Evolutionary conservation across 257 asterid species (phyloP), one percentile per base, ranked within the genome.

Genomic region (Ligustrum vulgare): DNA sequence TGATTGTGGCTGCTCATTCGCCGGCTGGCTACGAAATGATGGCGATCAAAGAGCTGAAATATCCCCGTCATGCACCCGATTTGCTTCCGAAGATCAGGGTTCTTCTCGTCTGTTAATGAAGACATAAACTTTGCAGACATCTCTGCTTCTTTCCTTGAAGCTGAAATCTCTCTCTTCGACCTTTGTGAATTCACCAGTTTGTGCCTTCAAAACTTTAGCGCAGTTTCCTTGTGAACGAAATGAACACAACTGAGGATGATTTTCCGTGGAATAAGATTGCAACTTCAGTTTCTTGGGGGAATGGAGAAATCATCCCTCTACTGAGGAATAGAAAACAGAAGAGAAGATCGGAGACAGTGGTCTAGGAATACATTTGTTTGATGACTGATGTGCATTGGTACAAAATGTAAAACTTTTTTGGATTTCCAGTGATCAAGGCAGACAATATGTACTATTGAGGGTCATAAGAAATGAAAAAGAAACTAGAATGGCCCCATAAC

Each of bases 41-140:
- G 94, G 41, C 93, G 90, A 80, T 91, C 97, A 36, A 93, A 90
- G 75, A 91, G 80, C 82, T 90, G 96, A 76, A 94, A 94, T 77
- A 94, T 81, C 63, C 96, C 97, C 64, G 88, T 91, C 99, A 94
- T 94, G 90, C 99, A 94, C 39, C 98, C 99, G 74, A 89, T 81
- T 84, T 94, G 92, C 89, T 92, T 94, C 72, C 83, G 82, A 77
- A 91, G 82, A 81, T 91, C 92, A 45, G 79, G 68, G 51, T 78
- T 83, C 58, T 90, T 83, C 63, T 90, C 96, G 8, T 91, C 88
- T 63, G 78, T 74, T 43, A 83, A 39, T 56, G 91, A 81, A 58
- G 91, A 69, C 72, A 82, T 69, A 60, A 79, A 84, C 78, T 84
- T 89, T 34, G 88, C 87, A 70, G 97, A 85, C 96, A 84, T 89